Base-by-base conservation (phyloP, 78 protist species). In the Dictyostelium purpureum region DNA sequence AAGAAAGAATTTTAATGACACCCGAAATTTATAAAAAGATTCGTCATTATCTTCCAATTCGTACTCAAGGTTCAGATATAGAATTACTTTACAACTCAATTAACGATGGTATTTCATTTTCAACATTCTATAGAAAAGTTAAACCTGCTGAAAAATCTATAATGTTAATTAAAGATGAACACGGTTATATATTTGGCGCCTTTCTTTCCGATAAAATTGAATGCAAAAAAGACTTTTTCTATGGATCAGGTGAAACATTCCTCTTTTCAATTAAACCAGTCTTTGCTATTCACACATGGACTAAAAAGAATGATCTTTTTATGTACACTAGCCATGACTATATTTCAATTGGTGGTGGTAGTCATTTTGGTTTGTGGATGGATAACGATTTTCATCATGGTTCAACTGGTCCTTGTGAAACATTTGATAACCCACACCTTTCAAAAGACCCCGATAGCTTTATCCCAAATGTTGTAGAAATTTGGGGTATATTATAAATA, bases 171-270 rank as follows among this genome's bases (percentile, higher is more conserved):
- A 75, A 85, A 59, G 92, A 85, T 35, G 59, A 85, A 9, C 18
- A 66, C n/a, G 92, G 92, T 9, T 59, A 74, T 51, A 77, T 85
- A 28, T 85, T 85, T 85, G 92, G 92, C 12, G 82, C 82, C 2
- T 85, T 47, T 33, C 3, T 70, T 4, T 73, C 83, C 0, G 92
- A 70, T 10, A 51, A 65, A 47, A n/a, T 85, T 2, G 56, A 59
- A 45, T 40, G 66, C 14, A 85, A 31, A 31, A 57, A 77, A 26
- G 82, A 51, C 26, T 24, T 10, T 4, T 85, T 43, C 47, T 85
- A 71, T 85, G 92, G 92, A 6, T 45, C 21, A 73, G 92, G 92
- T 47, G 92, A 85, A 33, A 85, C 92, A 4, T 85, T 85, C 56
- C 33, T 85, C 6, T 85, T 85, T 45, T 73, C 49, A 35, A 19